phyloP scores from a whole-genome alignment of 2,329 filamentous ascomycete genomes.

The Fusarium chlamydosporum region DNA sequence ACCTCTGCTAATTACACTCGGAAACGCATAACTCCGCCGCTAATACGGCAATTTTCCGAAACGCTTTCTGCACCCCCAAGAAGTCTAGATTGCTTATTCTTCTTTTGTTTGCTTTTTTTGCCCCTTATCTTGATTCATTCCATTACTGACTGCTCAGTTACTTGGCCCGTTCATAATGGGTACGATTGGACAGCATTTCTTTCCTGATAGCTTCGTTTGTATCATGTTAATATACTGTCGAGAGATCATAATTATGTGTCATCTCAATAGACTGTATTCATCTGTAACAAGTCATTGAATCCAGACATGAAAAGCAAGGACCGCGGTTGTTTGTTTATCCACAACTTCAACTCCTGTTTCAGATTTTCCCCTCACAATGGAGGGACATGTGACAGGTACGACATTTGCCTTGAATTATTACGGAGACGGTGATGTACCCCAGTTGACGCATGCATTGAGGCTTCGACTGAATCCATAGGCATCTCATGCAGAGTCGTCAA shows the following conservation, averaged over 20 bases:
- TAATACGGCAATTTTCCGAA: too few species aligned
- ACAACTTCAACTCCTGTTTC: slow-evolving; percentile 10
- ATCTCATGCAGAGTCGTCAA: too few species aligned
- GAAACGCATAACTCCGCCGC: too few species aligned
- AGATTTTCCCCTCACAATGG: not conserved
- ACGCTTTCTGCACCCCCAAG: rapidly evolving
- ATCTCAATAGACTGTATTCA: not conserved
- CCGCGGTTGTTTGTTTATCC: not conserved
- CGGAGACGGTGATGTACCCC: too few species aligned
- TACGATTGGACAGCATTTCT: not conserved
- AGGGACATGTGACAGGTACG: not conserved
- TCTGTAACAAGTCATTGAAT: not conserved
- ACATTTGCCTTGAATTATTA: not conserved
- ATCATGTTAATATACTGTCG: not conserved
- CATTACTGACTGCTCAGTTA: not conserved
- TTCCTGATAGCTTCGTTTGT: not conserved
- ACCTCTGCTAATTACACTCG: too few species aligned
- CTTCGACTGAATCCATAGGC: too few species aligned
- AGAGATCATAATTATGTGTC: not conserved
- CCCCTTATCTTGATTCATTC: too few species aligned
- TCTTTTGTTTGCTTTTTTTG: not conserved
- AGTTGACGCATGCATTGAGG: too few species aligned
- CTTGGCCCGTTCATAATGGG: rapidly evolving
- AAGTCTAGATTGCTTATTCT: too few species aligned
- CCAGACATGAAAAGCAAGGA: not conserved